Evolutionary conservation across 2,329 filamentous ascomycete species (phyloP), one percentile per base, ranked within the genome.

Genomic region (Metarhizium robertsii): DNA sequence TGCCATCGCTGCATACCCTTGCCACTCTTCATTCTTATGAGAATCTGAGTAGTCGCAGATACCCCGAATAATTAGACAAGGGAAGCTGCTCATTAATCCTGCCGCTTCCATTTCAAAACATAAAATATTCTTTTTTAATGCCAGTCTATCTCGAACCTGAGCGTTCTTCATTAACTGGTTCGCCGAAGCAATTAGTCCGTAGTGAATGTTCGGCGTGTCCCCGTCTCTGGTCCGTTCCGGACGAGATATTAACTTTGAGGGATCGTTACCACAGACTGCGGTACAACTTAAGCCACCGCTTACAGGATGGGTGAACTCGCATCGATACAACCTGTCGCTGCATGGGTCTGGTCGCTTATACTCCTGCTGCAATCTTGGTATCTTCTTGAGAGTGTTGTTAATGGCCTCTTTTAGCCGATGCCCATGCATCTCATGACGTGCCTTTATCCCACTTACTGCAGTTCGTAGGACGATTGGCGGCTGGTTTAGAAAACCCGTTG

Each of bases 101-200:
- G 25, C 25, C 1, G 25, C 25, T 25, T 25, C 25, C 25, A 25
- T 25, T 25, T 25, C 25, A 25, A 25, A 25, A 25, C 25, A 25
- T 25, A 25, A 25, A 25, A 25, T 25, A 25, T 25, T 25, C 25
- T 25, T 25, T 25, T 25, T 25, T 25, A 25, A 25, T 25, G 25
- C 25, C 25, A 25, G 25, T 25, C 25, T 25, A 4, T 25, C 25
- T 25, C 25, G 25, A 4, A 58, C 16, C 54, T 61, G 4, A 55
- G 56, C 32, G 55, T 58, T 53, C 18, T 58, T 64, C 57, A 64
- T 64, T 1, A 64, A n/a, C 14, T 53, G 50, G 10, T 64, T 58
- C 18, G n/a, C 53, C 4, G 53, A 43, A 18, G 45, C 53, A 30
- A 54, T 46, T 54, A 57, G 2, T 0, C 61, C 59, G 32, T 64